These are phyloP conservation scores for Pseudogymnoascus sp. DNA, from an alignment of 2,329 filamentous ascomycete genomes.

Conservation along the genomic window DNA sequence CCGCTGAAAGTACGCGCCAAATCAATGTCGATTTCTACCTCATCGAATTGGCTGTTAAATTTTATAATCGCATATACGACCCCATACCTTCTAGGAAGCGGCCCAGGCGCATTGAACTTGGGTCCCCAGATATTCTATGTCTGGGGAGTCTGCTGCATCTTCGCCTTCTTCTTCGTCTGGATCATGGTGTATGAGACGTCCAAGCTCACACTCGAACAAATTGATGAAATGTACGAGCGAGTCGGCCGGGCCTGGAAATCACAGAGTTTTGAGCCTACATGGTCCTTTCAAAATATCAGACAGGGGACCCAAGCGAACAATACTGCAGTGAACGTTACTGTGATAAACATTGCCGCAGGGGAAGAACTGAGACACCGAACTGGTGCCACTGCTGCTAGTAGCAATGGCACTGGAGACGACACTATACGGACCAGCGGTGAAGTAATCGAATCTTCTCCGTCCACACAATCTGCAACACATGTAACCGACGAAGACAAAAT, in stretches of 20 bases:
- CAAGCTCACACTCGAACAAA: constrained; percentile 69
- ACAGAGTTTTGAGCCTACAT: constrained; percentile 58
- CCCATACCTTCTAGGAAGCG: constrained; percentile 68
- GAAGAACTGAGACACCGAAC: constrained; percentile 23
- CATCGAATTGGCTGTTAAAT: constrained; percentile 72
- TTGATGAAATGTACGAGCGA: constrained; percentile 71
- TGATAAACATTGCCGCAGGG: constrained; percentile 16
- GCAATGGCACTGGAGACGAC: constrained; percentile 17
- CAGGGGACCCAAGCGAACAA: constrained; percentile 34
- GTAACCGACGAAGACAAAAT: constrained; percentile 44
- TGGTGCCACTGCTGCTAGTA: constrained; percentile 18
- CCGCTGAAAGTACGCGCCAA: constrained; percentile 66
- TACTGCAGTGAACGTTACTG: constrained; percentile 25
- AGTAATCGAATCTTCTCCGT: constrained; percentile 26
- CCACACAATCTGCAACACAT: constrained; percentile 24
- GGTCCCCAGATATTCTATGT: constrained; percentile 71
- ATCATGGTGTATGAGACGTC: constrained; percentile 71
- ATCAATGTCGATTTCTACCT: constrained; percentile 67
- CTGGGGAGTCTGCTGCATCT: constrained; percentile 69
- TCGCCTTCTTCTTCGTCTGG: constrained; percentile 66
- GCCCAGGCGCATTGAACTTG: constrained; percentile 61
- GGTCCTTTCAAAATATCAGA: constrained; percentile 62
- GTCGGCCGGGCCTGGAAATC: constrained; percentile 66
- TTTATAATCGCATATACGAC: constrained; percentile 76
- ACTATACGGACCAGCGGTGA: constrained; percentile 17